phyloP scores from a whole-genome alignment of 140 eudicot species.

The Senecio squalidus region DNA sequence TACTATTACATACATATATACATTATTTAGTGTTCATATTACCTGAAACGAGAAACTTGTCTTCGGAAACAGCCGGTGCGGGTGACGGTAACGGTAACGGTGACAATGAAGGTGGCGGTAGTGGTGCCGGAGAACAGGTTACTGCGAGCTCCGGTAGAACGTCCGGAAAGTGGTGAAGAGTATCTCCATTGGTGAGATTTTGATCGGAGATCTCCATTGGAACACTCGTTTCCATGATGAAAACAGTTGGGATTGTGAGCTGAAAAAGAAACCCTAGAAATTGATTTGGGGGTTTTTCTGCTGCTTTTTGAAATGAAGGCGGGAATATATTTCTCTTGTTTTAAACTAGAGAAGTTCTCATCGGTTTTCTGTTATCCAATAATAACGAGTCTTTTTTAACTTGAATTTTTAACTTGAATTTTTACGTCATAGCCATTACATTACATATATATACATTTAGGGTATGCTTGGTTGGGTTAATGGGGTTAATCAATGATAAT shows the following conservation, averaged over 20 bases:
- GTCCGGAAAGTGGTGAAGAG: slow-evolving; percentile 21
- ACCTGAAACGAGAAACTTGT: slow-evolving; percentile 76
- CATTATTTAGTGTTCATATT: background rate
- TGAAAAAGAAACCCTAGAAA: slow-evolving; percentile 40
- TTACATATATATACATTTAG: too few relatives aligned
- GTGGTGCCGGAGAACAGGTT: slow-evolving; percentile 27
- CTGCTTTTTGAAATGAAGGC: slow-evolving; percentile 44
- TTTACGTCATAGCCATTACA: too few relatives aligned
- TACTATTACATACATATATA: background rate
- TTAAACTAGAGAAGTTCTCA: too few relatives aligned
- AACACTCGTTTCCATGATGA: slow-evolving; percentile 37
- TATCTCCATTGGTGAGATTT: slow-evolving; percentile 26
- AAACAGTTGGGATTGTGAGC: slow-evolving; percentile 15
- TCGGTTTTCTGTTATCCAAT: too few relatives aligned
- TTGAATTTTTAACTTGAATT: too few relatives aligned
- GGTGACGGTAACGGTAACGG: slow-evolving; percentile 18
- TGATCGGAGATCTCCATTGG: slow-evolving; percentile 77
- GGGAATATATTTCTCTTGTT: slow-evolving; percentile 34
- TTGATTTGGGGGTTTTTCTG: slow-evolving; percentile 6
- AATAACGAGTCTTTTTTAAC: too few relatives aligned
- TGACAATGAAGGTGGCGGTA: slow-evolving; percentile 11
- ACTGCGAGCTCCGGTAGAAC: slow-evolving; percentile 26
- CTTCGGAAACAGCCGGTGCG: slow-evolving; percentile 40
- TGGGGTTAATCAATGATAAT: too few relatives aligned
- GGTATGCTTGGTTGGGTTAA: too few relatives aligned